Percentiles rank a stretch among this genome's conserved stretches.
Evolutionary conservation across 805 yeast species (phyloP).

Genomic region (Suhomyces sp.): DNA sequence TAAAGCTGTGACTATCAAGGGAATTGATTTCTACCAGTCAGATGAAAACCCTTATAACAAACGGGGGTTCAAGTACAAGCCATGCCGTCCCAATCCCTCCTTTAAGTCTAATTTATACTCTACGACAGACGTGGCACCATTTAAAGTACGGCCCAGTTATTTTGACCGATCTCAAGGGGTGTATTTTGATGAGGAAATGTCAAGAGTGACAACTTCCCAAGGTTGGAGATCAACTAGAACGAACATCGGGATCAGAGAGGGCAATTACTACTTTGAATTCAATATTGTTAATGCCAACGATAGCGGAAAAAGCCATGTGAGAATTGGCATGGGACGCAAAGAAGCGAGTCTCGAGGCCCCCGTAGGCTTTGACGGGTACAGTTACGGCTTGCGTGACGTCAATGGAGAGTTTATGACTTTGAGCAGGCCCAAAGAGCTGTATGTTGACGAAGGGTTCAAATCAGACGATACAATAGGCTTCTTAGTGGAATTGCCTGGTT

Average conservation of each 20-base stretch:
- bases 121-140: constrained; percentile 75
- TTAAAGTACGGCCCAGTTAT: constrained; percentile 51
- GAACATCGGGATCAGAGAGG: constrained; percentile 75
- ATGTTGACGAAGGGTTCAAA: constrained; percentile 44
- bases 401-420: constrained; percentile 74
- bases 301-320: constrained; percentile 52
- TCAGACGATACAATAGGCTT: constrained; percentile 86
- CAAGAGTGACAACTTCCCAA: constrained; percentile 51
- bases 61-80: constrained; percentile 76
- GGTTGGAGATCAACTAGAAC: constrained; percentile 85
- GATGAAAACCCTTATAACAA: constrained; percentile 84
- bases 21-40: constrained; percentile 37
- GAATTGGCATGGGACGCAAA: constrained; percentile 80
- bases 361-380: constrained; percentile 92
- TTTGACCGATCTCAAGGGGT: constrained; percentile 71
- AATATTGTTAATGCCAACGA: constrained; percentile 48
- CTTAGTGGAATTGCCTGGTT: constrained; percentile 64
- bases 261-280: constrained; percentile 78
- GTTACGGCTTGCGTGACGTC: constrained; percentile 84
- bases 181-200: constrained; percentile 25
- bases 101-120: constrained; percentile 60
- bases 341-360: constrained; percentile 94
- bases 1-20: constrained; percentile 14
- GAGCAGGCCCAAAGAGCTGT: constrained; percentile 59
- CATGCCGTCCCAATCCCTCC: constrained; percentile 69